A percentile compares a stretch with the other conserved stretches of the same genome.
These are phyloP conservation scores for Rhazya stricta DNA, from an alignment of 257 asterid species.

Conservation along the genomic window DNA sequence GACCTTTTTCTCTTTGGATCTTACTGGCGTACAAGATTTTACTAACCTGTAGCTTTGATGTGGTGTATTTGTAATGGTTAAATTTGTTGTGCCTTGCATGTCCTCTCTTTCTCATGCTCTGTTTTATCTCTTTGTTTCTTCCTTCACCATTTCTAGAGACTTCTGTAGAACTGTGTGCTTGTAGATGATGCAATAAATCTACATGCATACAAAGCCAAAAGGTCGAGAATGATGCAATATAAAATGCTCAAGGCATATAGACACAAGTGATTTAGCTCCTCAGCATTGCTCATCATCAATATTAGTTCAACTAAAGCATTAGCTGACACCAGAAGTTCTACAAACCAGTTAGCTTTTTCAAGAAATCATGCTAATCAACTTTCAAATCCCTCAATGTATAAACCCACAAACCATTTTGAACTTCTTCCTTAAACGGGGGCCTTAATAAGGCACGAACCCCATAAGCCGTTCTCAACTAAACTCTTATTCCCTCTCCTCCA, in stretches of 20 bases:
- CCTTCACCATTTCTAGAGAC: not conserved
- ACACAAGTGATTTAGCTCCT: not conserved
- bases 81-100: not conserved
- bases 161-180: not conserved
- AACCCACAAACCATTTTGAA: constrained; percentile 4
- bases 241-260: constrained; percentile 1
- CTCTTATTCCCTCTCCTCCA: not conserved
- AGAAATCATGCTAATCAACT: constrained; percentile 21
- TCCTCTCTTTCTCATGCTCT: not conserved
- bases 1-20: not conserved
- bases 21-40: not conserved
- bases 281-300: not conserved
- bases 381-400: not conserved
- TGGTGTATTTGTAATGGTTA: not conserved
- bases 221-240: constrained; percentile 15
- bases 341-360: not conserved
- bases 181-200: not conserved
- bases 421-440: not conserved
- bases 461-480: not conserved
- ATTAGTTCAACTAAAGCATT: constrained; percentile 9
- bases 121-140: not conserved
- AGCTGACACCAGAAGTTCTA: constrained; percentile 8
- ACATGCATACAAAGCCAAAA: not conserved
- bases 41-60: not conserved
- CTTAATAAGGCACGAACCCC: not conserved